These are phyloP conservation scores for Xylariaceae sp. DNA, from an alignment of 2,329 filamentous ascomycete genomes.

Conservation along the genomic window DNA sequence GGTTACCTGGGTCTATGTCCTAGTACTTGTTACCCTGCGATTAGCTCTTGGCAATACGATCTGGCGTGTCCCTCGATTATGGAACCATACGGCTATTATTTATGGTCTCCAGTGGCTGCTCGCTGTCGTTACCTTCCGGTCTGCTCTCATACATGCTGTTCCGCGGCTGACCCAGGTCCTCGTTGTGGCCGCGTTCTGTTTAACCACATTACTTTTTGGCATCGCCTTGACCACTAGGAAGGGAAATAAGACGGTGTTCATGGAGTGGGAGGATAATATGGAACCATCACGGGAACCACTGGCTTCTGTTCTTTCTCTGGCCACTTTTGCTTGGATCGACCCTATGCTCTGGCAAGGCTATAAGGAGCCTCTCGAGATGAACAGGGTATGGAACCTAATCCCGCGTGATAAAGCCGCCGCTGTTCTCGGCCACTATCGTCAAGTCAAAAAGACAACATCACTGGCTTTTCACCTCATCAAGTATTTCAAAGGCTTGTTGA, in stretches of 20 bases:
- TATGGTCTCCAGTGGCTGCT: conserved; percentile 83
- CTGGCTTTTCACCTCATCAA: conserved; percentile 76
- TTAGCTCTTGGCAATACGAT: conserved; percentile 61
- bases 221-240: conserved; percentile 80
- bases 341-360: conserved; percentile 85
- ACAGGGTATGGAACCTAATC: conserved; percentile 86
- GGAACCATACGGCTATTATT: conserved; percentile 87
- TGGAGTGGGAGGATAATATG: conserved; percentile 86
- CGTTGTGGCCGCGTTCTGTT: conserved; percentile 66
- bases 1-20: conserved; percentile 74
- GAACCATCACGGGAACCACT: conserved; percentile 82
- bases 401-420: conserved; percentile 81
- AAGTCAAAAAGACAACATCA: conserved; percentile 74
- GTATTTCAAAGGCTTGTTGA: conserved; percentile 74
- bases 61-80: conserved; percentile 68
- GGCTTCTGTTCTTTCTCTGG: conserved; percentile 82
- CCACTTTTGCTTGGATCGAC: conserved; percentile 89
- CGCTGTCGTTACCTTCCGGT: conserved; percentile 73
- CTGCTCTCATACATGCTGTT: conserved; percentile 71
- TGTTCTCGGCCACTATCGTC: conserved; percentile 78
- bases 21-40: conserved; percentile 68
- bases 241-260: conserved; percentile 81
- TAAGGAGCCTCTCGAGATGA: conserved; percentile 74
- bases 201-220: conserved; percentile 68
- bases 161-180: conserved; percentile 61